Base-by-base conservation (phyloP, 768 basidiomycete genomes). In the Calocera cornea region DNA sequence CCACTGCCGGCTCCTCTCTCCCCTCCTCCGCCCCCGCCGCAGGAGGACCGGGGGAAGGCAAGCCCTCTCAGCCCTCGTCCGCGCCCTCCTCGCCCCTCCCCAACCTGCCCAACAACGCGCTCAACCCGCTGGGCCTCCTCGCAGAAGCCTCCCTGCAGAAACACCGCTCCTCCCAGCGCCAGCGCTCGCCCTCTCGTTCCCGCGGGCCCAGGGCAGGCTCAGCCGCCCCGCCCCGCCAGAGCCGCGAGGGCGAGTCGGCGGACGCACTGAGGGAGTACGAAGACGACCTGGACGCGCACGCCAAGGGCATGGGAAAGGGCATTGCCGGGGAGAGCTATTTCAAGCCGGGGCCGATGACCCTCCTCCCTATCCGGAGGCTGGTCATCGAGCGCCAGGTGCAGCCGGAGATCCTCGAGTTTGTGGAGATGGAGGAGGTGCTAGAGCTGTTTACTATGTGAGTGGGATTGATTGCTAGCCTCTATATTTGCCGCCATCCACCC, bases 401-500 rank as follows among this genome's bases (percentile, higher is more conserved):
- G 72, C 95, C 95, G 0, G 95, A 97, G 73, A 95, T 97, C 86
- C 80, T 97, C 41, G 91, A 81, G 70, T 95, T 95, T 70, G 88
- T 92, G 1, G 80, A 81, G 67, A 89, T 89, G 0, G 91, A 95
- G 29, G 92, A 98, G 73, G 95, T 97, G 41, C 86, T 93, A 22
- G 88, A 87, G 2, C 79, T 98, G 67, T 98, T 98, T 78, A 83
- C 90, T 74, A 92, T 97, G 90, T 92, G 64, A 65, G 71, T 67
- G 77, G 73, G 71, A 77, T 77, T 69, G 71, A 74, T n/a, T n/a
- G n/a, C n/a, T n/a, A n/a, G n/a, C 40, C 17, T 7, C n/a, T 34
- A 36, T 0, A 47, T n/a, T n/a, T n/a, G n/a, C n/a, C n/a, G n/a
- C n/a, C n/a, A n/a, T n/a, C n/a, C n/a, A n/a, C n/a, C n/a, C n/a